Percentiles rank a stretch among this genome's conserved stretches.
phyloP scores from a whole-genome alignment of 768 basidiomycete genomes.

The Neoboletus brunneissimus region DNA sequence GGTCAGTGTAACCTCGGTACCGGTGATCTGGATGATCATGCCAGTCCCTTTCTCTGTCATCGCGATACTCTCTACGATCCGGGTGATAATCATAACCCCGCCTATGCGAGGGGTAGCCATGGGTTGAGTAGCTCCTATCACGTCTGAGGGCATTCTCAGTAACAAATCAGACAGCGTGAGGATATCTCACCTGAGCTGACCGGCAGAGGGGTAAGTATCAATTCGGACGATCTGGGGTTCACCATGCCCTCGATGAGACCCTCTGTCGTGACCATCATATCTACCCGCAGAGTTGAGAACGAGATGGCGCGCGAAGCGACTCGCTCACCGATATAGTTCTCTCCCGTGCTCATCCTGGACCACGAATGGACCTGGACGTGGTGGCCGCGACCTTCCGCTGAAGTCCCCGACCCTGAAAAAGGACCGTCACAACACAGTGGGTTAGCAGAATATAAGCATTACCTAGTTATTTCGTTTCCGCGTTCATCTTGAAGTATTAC shows the following conservation, averaged over 20 bases:
- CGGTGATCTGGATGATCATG: constrained; percentile 22
- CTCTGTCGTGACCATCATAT: constrained; percentile 27
- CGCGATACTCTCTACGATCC: constrained; percentile 22
- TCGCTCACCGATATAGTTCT: constrained; percentile 53
- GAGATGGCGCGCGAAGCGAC: not conserved
- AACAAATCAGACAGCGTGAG: not conserved
- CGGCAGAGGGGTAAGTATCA: constrained; percentile 21
- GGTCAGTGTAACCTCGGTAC: constrained; percentile 18
- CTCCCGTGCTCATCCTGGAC: constrained; percentile 59
- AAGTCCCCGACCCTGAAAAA: constrained; percentile 52
- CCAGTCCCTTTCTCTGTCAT: constrained; percentile 19
- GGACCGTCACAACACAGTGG: not conserved
- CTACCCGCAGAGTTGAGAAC: constrained; percentile 14
- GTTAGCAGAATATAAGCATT: constrained; percentile 3
- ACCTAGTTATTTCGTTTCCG: constrained; percentile 66
- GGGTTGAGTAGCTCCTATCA: constrained; percentile 26
- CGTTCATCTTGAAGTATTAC: constrained; percentile 67
- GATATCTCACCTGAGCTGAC: constrained; percentile 19
- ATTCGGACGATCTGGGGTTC: constrained; percentile 29
- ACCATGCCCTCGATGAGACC: constrained; percentile 19
- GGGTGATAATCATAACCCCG: constrained; percentile 20
- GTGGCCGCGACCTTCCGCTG: constrained; percentile 25
- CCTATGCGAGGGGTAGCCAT: constrained; percentile 24
- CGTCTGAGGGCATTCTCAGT: constrained; percentile 16
- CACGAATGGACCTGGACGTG: constrained; percentile 43